A percentile compares a stretch with the other conserved stretches of the same genome.
Evolutionary conservation across 768 basidiomycete genomes (phyloP).

Genomic region (Termitomyces sp.): DNA sequence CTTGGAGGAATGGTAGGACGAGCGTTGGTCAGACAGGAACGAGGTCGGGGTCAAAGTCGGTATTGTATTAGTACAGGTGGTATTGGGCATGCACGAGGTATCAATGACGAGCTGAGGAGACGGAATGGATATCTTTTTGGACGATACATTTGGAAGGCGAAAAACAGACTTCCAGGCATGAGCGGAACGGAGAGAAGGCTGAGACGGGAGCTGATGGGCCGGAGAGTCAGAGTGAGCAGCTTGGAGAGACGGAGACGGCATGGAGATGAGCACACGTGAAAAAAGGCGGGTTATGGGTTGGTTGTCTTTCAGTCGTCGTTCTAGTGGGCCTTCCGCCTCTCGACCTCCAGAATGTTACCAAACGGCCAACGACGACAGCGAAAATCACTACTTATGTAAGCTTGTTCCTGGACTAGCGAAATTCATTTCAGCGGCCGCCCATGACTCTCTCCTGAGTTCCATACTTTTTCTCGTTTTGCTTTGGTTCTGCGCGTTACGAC

Average conservation of each 20-base stretch:
- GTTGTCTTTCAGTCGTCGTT: background rate
- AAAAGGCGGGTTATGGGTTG: background rate
- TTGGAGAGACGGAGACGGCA: slow-evolving; percentile 17
- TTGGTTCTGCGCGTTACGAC: background rate
- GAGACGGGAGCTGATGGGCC: slow-evolving; percentile 13
- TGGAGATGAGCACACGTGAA: slow-evolving; percentile 2
- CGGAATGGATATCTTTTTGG: slow-evolving; percentile 47
- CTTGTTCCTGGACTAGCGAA: background rate
- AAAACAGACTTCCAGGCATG: slow-evolving; percentile 70
- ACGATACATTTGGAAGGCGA: slow-evolving; percentile 58
- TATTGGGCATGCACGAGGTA: slow-evolving; percentile 32
- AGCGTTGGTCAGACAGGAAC: slow-evolving; percentile 56
- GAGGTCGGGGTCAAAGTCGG: slow-evolving; percentile 46
- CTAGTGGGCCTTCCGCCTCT: background rate
- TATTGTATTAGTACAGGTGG: slow-evolving; percentile 31
- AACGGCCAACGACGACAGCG: background rate
- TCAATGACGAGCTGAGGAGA: slow-evolving; percentile 45
- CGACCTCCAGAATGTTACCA: slow-evolving; percentile 3
- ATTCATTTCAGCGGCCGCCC: background rate
- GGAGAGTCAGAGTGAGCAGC: slow-evolving; percentile 10
- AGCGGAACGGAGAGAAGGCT: slow-evolving; percentile 22
- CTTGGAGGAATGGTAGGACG: slow-evolving; percentile 75
- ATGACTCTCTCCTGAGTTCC: background rate
- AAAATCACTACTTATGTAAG: slow-evolving; percentile 14
- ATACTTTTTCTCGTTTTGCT: background rate